These are phyloP conservation scores for Saccharum spontaneum DNA, from an alignment of 176 grass and related monocot genomes.

Conservation along the genomic window DNA sequence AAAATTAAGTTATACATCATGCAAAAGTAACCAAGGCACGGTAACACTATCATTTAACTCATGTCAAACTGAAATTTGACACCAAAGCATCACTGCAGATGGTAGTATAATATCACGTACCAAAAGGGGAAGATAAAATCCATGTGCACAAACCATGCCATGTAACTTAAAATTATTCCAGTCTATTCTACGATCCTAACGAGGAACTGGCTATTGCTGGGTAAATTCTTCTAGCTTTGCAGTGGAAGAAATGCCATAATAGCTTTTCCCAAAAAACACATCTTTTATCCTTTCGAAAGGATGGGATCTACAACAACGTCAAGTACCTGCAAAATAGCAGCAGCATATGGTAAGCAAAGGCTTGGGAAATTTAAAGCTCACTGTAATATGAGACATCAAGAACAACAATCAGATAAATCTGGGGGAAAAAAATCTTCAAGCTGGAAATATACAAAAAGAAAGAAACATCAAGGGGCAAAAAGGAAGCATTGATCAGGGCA, in stretches of 20 bases:
- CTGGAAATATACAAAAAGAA: not conserved
- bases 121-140: slow-evolving; percentile 1
- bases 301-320: slow-evolving; percentile 41
- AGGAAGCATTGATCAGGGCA: not conserved
- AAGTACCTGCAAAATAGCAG: slow-evolving; percentile 48
- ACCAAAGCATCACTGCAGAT: slow-evolving; percentile 20
- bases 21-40: not conserved
- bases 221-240: slow-evolving; percentile 26
- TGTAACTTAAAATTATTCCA: slow-evolving; percentile 39
- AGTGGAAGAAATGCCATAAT: slow-evolving; percentile 32
- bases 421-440: not conserved
- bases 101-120: not conserved
- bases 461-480: not conserved
- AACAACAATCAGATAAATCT: not conserved
- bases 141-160: slow-evolving; percentile 28
- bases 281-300: slow-evolving; percentile 52
- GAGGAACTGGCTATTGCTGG: slow-evolving; percentile 22
- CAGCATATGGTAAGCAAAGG: not conserved
- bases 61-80: slow-evolving; percentile 21
- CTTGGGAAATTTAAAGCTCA: not conserved
- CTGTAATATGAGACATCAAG: not conserved
- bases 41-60: not conserved
- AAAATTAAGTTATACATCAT: not conserved
- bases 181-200: slow-evolving; percentile 29
- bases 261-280: slow-evolving; percentile 34